Evolutionary conservation across 73 alveolate genomes (phyloP), one percentile per base, ranked within the genome.

Genomic region (Urostyla sp.): DNA sequence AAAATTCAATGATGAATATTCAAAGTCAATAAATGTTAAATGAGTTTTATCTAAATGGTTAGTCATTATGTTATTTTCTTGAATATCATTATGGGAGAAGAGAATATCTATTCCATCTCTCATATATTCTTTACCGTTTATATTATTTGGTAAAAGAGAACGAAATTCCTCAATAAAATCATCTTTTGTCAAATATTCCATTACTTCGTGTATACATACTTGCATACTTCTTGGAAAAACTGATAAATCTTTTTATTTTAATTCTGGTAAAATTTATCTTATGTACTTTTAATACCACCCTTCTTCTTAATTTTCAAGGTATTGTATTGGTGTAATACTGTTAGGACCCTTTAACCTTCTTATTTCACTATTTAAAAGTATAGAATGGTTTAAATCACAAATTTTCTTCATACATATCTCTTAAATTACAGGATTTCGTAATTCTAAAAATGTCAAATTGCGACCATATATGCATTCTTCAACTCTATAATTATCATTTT

Each of bases 391-490:
- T 0, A 61, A 34, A 8, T 51, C 63, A 37, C 85, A 73, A 10
- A 73, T 73, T 36, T 32, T 3, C 26, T 48, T 60, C 72, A 73
- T 73, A 18, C 50, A 49, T 32, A 13, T 48, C 20, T 49, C 32
- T 4, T 49, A 59, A 31, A 73, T 32, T 35, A 27, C 28, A 7
- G 60, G 60, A 28, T 73, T 53, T 21, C 85, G 30, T 13, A 73
- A 36, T 30, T 73, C 85, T 20, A 73, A 51, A n/a, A 26, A 44
- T 10, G 85, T 50, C 3, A 73, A 24, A 16, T 73, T 59, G 15
- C 85, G 72, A 26, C 85, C 85, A 23, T 73, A 59, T 0, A 73
- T 50, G 52, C 40, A 73, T 35, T 73, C 75, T 61, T 73, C 85
- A 5, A 73, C 85, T 32, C 85, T 50, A 53, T 73, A 73, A 1